Percentiles rank a stretch among this genome's conserved stretches.
phyloP scores from a whole-genome alignment of 2,329 filamentous ascomycete species.

The Sporothrix brunneoviolacea region DNA sequence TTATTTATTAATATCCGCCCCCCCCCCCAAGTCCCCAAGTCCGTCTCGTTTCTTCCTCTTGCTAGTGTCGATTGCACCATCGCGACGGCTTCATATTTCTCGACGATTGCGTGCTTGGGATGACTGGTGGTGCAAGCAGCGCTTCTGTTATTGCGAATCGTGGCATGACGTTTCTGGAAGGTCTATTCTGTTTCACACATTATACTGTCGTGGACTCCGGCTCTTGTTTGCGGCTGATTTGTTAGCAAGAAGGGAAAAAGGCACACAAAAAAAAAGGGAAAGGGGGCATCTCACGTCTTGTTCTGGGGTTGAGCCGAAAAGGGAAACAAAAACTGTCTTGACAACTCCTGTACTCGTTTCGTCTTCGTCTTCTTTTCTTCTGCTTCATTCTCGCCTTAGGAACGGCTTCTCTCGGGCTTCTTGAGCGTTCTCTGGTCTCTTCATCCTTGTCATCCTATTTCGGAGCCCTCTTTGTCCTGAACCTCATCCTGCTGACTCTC shows the following conservation, averaged over 20 bases:
- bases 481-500: not conserved
- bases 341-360: not conserved
- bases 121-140: slow-evolving; percentile 15
- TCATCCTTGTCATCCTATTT: not conserved
- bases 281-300: not conserved
- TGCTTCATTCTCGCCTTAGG: not conserved
- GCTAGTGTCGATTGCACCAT: slow-evolving; percentile 16
- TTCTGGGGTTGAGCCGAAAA: not conserved
- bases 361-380: not conserved
- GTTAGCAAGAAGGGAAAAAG: not conserved
- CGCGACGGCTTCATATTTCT: not conserved
- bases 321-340: not conserved
- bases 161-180: too few relatives aligned
- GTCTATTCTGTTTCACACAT: too few relatives aligned
- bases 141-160: slow-evolving; percentile 3
- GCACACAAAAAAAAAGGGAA: not conserved
- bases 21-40: not conserved
- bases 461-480: not conserved
- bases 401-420: not conserved
- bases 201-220: too few relatives aligned
- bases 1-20: not conserved
- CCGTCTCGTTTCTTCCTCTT: not conserved
- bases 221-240: too few relatives aligned
- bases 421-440: not conserved
- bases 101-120: slow-evolving; percentile 14